A percentile compares a stretch with the other conserved stretches of the same genome.
Conservation (phyloP, 768 basidiomycete species). For the Boletus rubroflammeus region DNA sequence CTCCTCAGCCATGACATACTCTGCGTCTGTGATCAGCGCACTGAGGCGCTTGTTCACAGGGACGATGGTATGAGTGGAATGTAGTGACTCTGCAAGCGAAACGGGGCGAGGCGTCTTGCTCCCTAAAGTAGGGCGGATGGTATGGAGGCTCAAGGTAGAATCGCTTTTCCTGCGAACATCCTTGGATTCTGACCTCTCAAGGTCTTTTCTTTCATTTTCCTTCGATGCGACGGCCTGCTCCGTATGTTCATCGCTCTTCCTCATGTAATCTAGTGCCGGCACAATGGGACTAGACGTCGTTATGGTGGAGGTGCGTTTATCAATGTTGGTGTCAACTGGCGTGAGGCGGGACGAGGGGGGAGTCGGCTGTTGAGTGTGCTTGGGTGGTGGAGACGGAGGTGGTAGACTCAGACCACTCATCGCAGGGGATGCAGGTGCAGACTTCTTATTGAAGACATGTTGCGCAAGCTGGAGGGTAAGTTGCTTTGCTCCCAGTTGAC, state of each 20-base stretch:
- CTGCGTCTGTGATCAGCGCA: constrained; percentile 62
- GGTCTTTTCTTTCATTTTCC: constrained; percentile 30
- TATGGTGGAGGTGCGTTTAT: constrained; percentile 49
- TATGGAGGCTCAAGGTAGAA: constrained; percentile 74
- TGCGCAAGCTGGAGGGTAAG: constrained; percentile 44
- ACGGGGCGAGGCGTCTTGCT: constrained; percentile 63
- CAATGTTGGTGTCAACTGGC: constrained; percentile 23
- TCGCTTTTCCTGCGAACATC: constrained; percentile 81
- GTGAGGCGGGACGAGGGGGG: constrained; percentile 24
- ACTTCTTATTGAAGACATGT: constrained; percentile 44
- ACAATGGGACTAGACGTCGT: constrained; percentile 52
- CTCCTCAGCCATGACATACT: constrained; percentile 65
- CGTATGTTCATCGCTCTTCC: constrained; percentile 35
- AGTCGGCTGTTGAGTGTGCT: constrained; percentile 24
- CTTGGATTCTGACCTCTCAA: constrained; percentile 44
- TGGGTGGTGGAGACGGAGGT: constrained; percentile 39
- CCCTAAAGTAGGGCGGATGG: constrained; percentile 55
- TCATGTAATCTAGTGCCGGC: constrained; percentile 55
- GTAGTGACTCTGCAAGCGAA: constrained; percentile 74
- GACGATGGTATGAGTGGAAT: constrained; percentile 69
- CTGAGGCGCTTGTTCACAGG: constrained; percentile 65
- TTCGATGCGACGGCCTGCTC: constrained; percentile 19
- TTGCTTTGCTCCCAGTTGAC: constrained; percentile 32
- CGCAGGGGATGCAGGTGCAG: constrained; percentile 31
- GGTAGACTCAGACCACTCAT: constrained; percentile 29